phyloP scores from a whole-genome alignment of 2,329 filamentous ascomycete genomes.

The Penicillium occitanis region DNA sequence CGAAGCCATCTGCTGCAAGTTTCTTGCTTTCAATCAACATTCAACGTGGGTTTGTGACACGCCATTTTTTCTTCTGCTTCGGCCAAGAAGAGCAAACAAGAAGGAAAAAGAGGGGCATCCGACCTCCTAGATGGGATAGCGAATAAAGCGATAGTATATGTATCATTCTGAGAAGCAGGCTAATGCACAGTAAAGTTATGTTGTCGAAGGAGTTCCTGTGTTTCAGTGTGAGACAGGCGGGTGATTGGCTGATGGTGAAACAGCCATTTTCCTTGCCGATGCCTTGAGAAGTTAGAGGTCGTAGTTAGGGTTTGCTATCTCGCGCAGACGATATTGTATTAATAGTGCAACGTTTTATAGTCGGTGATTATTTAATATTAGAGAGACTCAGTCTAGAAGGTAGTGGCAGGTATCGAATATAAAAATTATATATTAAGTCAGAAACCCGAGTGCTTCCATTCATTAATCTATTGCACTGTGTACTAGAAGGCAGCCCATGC shows the following conservation, averaged over 20 bases:
- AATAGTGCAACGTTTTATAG: not conserved
- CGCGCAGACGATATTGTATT: not conserved
- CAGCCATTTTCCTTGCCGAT: not conserved
- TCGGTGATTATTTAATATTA: not conserved
- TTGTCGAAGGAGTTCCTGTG: slow-evolving; percentile 1
- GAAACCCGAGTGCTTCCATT: not conserved
- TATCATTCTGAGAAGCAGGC: slow-evolving; percentile 5
- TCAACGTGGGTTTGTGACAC: slow-evolving; percentile 20
- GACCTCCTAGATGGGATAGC: not conserved
- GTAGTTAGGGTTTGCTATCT: slow-evolving; percentile 5
- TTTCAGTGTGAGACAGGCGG: slow-evolving; percentile 16
- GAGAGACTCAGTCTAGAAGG: not conserved
- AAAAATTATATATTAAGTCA: not conserved
- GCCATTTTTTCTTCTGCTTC: not conserved
- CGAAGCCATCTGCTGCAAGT: slow-evolving; percentile 10
- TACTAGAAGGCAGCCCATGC: not conserved
- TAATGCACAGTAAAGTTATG: not conserved
- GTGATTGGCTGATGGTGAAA: slow-evolving; percentile 21
- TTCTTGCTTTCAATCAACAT: not conserved
- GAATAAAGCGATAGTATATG: not conserved
- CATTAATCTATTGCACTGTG: not conserved
- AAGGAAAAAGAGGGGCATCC: not conserved
- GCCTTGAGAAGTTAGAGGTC: not conserved
- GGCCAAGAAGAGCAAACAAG: not conserved
- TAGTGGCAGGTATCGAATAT: not conserved